Evolutionary conservation across 805 yeast genomes (phyloP).

Genomic region (Isabelozyma gotoi): DNA sequence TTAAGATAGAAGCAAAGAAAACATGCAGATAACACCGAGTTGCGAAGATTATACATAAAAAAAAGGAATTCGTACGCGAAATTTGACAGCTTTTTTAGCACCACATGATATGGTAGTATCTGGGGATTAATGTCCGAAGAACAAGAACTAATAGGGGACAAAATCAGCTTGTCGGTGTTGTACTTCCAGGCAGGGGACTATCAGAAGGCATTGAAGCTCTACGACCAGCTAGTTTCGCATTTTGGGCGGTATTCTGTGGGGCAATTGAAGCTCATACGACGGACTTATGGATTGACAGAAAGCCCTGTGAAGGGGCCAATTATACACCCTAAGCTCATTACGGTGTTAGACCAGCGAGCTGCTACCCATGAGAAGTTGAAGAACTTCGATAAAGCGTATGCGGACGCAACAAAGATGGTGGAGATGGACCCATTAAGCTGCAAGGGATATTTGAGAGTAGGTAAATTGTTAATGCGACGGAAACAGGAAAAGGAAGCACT

Average conservation of each 20-base stretch:
- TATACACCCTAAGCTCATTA: conserved; percentile 36
- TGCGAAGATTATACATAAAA: no score
- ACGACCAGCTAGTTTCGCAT: conserved; percentile 21
- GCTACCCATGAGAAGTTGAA: conserved; percentile 48
- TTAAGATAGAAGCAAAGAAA: no score
- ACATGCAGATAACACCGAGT: no score
- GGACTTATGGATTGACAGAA: conserved; percentile 17
- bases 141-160: conserved; percentile 26
- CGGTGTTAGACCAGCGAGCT: conserved; percentile 46
- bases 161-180: conserved; percentile 25
- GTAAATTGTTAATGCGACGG: conserved; percentile 30
- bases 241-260: conserved; percentile 13
- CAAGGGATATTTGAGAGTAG: conserved; percentile 48
- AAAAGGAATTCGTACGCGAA: not conserved
- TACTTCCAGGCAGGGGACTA: conserved; percentile 31
- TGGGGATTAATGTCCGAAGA: conserved; percentile 9
- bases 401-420: conserved; percentile 36
- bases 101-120: not conserved
- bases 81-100: not conserved
- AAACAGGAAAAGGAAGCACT: conserved; percentile 34
- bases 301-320: conserved; percentile 27
- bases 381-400: conserved; percentile 27
- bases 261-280: conserved; percentile 16
- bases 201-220: conserved; percentile 24
- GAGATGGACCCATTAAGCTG: conserved; percentile 44